Base-by-base conservation (phyloP, 805 yeast species). In the Wickerhamiella kurtzmanii region DNA sequence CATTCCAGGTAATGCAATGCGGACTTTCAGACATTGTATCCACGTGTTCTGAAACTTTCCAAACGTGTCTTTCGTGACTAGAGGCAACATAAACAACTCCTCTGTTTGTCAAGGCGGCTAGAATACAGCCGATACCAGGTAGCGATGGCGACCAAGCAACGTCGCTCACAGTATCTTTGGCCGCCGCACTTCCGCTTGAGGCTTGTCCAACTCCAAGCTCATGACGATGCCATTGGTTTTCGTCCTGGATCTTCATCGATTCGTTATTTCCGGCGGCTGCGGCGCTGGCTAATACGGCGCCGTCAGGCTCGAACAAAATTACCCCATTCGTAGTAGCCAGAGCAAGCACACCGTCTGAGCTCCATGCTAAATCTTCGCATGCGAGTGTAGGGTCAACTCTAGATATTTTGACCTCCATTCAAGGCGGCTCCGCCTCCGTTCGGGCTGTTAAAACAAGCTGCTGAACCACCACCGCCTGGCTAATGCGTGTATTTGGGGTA, bases 101-200 rank as follows among this genome's bases (percentile, higher is more conserved):
- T 6, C 22, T 22, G 11, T n/a, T 21, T 4, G 44, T 40, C 32
- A 47, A 16, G 8, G 17, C 46, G 4, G 49, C 49, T 35, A 47
- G 22, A 15, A 47, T 13, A 35, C 47, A 39, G 15, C 46, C 44
- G 15, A 20, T 16, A 18, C 32, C 16, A 43, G 20, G 20, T 35
- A 16, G 13, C 41, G 42, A 4, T 6, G 49, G 46, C 25, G 49
- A 47, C 49, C 49, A 47, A 2, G 21, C 22, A 4, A 47, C 22
- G 20, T 47, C 49, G 4, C 47, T 38, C 3, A 40, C 41, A 19
- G 37, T 4, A 9, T 35, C 35, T 3, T 17, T 19, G 19, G 19
- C 25, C 3, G 40, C 46, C 1, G 44, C 25, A n/a, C 47, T 36
- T 17, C 21, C 37, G 17, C 20, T 32, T 22, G 38, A 21, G 18